A percentile compares a stretch with the other conserved stretches of the same genome.
Evolutionary conservation across 1,139 yeast species (phyloP).

Genomic region (Kodamaea sp.): DNA sequence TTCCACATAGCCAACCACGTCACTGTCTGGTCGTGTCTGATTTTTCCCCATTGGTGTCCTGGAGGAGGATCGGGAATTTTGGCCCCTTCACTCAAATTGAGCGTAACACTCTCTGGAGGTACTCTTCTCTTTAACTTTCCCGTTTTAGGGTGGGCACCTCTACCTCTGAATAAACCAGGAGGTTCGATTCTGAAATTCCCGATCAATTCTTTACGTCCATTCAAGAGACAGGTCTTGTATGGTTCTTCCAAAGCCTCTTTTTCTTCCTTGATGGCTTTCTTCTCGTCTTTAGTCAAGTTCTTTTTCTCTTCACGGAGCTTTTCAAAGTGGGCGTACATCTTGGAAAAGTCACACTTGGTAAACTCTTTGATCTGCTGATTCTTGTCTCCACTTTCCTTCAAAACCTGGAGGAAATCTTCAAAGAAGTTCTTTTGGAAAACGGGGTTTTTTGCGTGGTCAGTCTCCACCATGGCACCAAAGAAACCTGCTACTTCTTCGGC

Average conservation of each 20-base stretch:
- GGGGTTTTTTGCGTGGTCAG: conserved; percentile 88
- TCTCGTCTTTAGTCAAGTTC: conserved; percentile 65
- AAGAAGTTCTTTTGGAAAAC: conserved; percentile 87
- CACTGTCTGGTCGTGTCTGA: conserved; percentile 85
- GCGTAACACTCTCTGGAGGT: conserved; percentile 82
- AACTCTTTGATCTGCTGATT: conserved; percentile 58
- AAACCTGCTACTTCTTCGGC: conserved; percentile 98
- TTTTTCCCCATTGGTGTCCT: conserved; percentile 91
- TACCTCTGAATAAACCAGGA: conserved; percentile 92
- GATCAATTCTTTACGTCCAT: conserved; percentile 88
- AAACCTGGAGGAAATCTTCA: conserved; percentile 67
- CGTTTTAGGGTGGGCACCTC: conserved; percentile 96
- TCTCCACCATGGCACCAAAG: conserved; percentile 82
- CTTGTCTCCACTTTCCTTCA: conserved; percentile 69
- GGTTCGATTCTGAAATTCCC: conserved; percentile 96
- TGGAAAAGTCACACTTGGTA: conserved; percentile 72
- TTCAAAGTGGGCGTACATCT: conserved; percentile 75
- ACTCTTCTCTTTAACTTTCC: conserved; percentile 86
- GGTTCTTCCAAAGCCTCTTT: conserved; percentile 78
- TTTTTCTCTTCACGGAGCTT: conserved; percentile 72
- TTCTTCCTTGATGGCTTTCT: conserved; percentile 69
- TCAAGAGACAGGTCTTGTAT: conserved; percentile 74
- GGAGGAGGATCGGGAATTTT: conserved; percentile 79
- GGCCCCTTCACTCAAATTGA: conserved; percentile 75
- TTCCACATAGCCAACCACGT: conserved; percentile 98